Conservation (phyloP, 305 asterid species). For the Fraxinus baroniana region DNA sequence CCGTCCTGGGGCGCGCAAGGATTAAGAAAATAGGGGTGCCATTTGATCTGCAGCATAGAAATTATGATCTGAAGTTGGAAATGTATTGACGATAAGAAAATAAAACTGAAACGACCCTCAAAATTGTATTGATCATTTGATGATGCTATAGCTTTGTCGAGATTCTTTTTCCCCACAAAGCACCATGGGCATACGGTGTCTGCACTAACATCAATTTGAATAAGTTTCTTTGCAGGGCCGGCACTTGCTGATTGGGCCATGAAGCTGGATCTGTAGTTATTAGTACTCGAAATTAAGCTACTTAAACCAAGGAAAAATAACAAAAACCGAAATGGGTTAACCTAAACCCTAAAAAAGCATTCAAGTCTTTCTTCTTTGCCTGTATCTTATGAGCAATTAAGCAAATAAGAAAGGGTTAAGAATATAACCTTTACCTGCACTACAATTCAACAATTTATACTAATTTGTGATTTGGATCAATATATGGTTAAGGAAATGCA, state of each 20-base stretch:
- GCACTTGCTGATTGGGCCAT: constrained; percentile 53
- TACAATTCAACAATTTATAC: not conserved
- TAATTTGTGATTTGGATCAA: not conserved
- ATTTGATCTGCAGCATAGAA: constrained; percentile 50
- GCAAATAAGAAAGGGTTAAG: not conserved
- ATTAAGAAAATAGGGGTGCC: constrained; percentile 78
- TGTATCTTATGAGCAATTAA: not conserved
- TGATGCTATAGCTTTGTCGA: constrained; percentile 75
- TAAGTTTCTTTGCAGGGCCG: constrained; percentile 53
- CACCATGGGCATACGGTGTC: constrained; percentile 98
- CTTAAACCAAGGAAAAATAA: not conserved
- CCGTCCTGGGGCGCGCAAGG: constrained; percentile 75
- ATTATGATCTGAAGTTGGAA: not conserved
- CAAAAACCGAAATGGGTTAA: not conserved
- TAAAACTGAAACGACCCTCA: constrained; percentile 42
- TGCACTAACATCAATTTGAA: constrained; percentile 60
- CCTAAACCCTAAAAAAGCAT: not conserved
- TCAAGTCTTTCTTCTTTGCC: not conserved
- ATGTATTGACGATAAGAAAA: not conserved
- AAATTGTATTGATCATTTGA: constrained; percentile 55
- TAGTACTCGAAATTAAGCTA: not conserved
- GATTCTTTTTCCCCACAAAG: constrained; percentile 80
- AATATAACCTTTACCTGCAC: not conserved
- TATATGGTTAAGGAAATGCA: not conserved
- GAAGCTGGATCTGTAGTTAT: constrained; percentile 29